Percentiles rank a stretch among this genome's conserved stretches.
These are phyloP conservation scores for Rhodamnia rubescens DNA, from an alignment of 345 rosid species.

Conservation along the genomic window DNA sequence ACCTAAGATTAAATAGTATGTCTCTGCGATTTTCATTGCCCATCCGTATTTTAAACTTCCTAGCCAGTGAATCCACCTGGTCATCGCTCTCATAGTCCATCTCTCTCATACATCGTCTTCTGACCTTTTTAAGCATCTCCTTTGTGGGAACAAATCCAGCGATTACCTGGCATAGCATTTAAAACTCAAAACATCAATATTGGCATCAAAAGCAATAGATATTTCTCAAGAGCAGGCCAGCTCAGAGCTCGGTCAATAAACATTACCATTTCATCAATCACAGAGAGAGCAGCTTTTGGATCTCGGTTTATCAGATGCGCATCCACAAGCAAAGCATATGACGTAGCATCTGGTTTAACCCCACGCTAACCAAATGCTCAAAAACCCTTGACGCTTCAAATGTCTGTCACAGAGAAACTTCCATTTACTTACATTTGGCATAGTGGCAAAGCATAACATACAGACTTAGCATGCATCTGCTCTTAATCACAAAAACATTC, in stretches of 20 bases:
- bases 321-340: slow-evolving; percentile 77
- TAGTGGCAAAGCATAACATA: neutral
- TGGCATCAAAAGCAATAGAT: neutral
- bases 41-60: slow-evolving; percentile 47
- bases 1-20: slow-evolving; percentile 60
- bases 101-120: slow-evolving; percentile 81
- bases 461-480: neutral
- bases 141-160: slow-evolving; percentile 78
- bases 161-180: slow-evolving; percentile 33
- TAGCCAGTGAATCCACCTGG: slow-evolving; percentile 40
- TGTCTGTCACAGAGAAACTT: slow-evolving; percentile 38
- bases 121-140: slow-evolving; percentile 62
- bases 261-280: slow-evolving; percentile 65
- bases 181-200: neutral
- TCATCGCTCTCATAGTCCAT: slow-evolving; percentile 62
- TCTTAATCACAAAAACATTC: neutral
- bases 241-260: neutral
- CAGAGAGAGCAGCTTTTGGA: slow-evolving; percentile 63
- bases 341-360: slow-evolving; percentile 65
- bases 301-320: slow-evolving; percentile 86
- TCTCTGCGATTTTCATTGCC: slow-evolving; percentile 63
- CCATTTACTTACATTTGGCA: neutral
- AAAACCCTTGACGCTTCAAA: slow-evolving; percentile 76
- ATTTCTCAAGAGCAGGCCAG: neutral
- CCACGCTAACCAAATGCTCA: slow-evolving; percentile 65